Conservation (phyloP, 495 filamentous ascomycete genomes). For the Emericellopsis terricola region DNA sequence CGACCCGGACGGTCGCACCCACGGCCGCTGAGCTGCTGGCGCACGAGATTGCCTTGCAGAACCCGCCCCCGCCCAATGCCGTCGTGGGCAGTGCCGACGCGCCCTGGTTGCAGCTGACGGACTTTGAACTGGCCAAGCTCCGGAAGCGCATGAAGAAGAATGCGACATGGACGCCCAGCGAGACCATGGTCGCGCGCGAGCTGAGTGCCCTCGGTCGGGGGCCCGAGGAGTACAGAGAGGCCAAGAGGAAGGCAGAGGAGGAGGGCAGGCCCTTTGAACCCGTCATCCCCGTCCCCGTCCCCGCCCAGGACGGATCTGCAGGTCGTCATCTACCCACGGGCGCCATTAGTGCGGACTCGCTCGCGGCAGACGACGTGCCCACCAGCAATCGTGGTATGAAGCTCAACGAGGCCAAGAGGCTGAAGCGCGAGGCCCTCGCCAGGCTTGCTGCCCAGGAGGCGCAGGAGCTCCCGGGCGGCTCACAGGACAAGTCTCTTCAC, state of each 20-base stretch:
- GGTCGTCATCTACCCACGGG: slow-evolving; percentile 26
- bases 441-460: slow-evolving; percentile 53
- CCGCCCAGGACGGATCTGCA: slow-evolving; percentile 12
- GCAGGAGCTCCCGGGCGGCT: too few species aligned
- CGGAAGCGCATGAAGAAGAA: slow-evolving; percentile 99
- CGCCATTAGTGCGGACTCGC: slow-evolving; percentile 28
- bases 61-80: slow-evolving; percentile 63
- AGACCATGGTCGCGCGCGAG: slow-evolving; percentile 90
- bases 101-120: slow-evolving; percentile 81
- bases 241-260: slow-evolving; percentile 49
- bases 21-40: slow-evolving; percentile 2
- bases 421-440: slow-evolving; percentile 57
- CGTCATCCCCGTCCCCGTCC: slow-evolving; percentile 21
- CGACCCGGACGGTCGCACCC: background rate
- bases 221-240: slow-evolving; percentile 49
- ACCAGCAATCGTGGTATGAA: slow-evolving; percentile 79
- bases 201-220: slow-evolving; percentile 63
- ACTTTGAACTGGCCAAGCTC: slow-evolving; percentile 78
- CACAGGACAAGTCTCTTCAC: too few species aligned
- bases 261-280: slow-evolving; percentile 43
- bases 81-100: slow-evolving; percentile 54
- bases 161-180: slow-evolving; percentile 81
- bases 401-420: slow-evolving; percentile 80
- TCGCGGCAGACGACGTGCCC: slow-evolving; percentile 32
- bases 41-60: slow-evolving; percentile 29